These are phyloP conservation scores for Phaeosphaeria sp. DNA, from an alignment of 2,329 filamentous ascomycete genomes.

Conservation along the genomic window DNA sequence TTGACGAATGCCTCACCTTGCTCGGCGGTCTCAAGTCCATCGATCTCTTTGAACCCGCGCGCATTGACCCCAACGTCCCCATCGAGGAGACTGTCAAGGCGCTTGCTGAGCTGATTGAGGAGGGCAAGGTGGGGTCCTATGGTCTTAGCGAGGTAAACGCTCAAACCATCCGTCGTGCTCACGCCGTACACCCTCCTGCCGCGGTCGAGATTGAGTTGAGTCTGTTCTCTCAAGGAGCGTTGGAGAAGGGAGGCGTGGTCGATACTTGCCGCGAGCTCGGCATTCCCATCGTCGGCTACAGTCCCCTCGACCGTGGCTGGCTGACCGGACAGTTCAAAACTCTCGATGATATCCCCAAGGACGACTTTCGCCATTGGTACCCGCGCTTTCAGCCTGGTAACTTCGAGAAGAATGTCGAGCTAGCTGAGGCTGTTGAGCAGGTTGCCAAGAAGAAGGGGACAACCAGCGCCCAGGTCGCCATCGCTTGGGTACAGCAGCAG, in stretches of 20 bases:
- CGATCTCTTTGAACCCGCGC: constrained; percentile 49
- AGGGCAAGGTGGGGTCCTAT: constrained; percentile 48
- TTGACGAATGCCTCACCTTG: constrained; percentile 1
- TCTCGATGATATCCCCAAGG: constrained; percentile 60
- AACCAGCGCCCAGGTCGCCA: constrained; percentile 66
- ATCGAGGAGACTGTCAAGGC: constrained; percentile 48
- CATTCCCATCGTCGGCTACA: constrained; percentile 70
- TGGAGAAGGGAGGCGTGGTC: no score
- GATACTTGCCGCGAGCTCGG: constrained; percentile 57
- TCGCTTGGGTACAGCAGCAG: constrained; percentile 64
- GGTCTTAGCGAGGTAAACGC: constrained; percentile 49
- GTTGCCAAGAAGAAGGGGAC: constrained; percentile 64
- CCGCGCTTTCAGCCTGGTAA: constrained; percentile 68
- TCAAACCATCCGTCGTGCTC: constrained; percentile 51
- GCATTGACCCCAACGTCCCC: constrained; percentile 46
- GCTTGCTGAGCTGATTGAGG: constrained; percentile 24
- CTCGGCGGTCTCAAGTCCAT: constrained; percentile 18
- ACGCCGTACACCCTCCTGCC: constrained; percentile 58
- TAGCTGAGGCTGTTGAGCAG: constrained; percentile 65
- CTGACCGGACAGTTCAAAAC: constrained; percentile 47
- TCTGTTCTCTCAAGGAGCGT: no score
- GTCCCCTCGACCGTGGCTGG: constrained; percentile 68
- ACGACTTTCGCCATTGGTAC: constrained; percentile 52
- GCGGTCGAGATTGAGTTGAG: constrained; percentile 65
- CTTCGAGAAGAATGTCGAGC: constrained; percentile 67